These are phyloP conservation scores for Aspergillus sp. DNA, from an alignment of 2,329 filamentous ascomycete genomes.

Conservation along the genomic window DNA sequence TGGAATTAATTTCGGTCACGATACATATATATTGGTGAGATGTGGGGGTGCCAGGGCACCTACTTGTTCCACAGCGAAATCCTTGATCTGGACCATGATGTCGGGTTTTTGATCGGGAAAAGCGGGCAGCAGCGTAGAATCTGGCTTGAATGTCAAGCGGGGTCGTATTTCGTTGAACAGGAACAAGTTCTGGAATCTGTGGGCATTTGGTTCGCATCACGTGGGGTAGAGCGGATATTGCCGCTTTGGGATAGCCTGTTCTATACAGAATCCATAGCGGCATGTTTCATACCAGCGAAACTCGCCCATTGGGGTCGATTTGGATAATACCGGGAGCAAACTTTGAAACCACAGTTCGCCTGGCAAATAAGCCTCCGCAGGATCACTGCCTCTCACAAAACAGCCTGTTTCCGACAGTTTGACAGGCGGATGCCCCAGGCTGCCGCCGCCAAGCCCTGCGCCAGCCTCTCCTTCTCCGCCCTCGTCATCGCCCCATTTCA, in stretches of 20 bases:
- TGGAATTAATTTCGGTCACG: slow-evolving; percentile 5
- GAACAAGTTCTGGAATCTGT: background rate
- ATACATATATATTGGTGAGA: background rate
- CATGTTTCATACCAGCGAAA: background rate
- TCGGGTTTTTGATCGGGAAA: background rate
- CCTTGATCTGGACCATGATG: slow-evolving; percentile 42
- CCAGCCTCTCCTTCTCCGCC: slow-evolving; percentile 25
- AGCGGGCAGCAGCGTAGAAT: background rate
- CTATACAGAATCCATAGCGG: background rate
- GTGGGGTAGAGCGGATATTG: background rate
- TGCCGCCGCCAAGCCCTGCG: background rate
- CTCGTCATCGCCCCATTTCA: slow-evolving; percentile 31
- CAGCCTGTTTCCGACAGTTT: background rate
- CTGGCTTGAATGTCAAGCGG: background rate
- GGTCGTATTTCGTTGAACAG: background rate
- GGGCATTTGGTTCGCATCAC: slow-evolving; percentile 1
- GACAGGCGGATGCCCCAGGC: slow-evolving; percentile 24
- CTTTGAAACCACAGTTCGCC: background rate
- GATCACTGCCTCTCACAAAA: background rate
- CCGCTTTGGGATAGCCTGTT: slow-evolving; percentile 4
- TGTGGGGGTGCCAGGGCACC: slow-evolving; percentile 23
- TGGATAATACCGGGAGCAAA: background rate
- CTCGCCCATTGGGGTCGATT: background rate
- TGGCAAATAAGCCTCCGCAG: background rate
- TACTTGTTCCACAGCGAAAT: slow-evolving; percentile 65